phyloP scores from a whole-genome alignment of 208 protist species.

The Balamuthia mandrillaris region DNA sequence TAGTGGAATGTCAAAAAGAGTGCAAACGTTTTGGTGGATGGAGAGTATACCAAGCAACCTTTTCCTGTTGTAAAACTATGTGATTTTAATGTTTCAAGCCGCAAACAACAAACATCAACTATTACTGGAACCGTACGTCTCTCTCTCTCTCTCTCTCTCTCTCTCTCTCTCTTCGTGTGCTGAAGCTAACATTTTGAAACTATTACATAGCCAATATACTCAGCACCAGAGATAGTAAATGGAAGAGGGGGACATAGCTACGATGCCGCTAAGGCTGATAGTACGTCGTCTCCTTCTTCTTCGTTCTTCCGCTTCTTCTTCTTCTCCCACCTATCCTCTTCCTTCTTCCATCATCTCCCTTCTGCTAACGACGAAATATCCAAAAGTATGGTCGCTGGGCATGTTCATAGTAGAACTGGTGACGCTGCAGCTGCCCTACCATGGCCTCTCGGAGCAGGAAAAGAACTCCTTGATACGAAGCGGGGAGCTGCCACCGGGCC shows the following conservation, averaged over 20 bases:
- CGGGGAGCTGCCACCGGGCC: not conserved
- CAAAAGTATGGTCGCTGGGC: constrained; percentile 11
- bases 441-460: not conserved
- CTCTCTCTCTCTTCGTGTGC: too few relatives aligned
- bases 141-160: not conserved
- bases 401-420: constrained; percentile 32
- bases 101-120: not conserved
- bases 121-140: not conserved
- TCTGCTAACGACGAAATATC: not conserved
- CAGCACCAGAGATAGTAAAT: constrained; percentile 4
- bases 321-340: too few relatives aligned
- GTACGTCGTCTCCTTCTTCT: not conserved
- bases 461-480: not conserved
- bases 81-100: constrained; percentile 21
- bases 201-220: not conserved
- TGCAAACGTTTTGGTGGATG: constrained; percentile 15
- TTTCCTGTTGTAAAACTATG: constrained; percentile 12
- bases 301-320: not conserved
- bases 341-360: not conserved
- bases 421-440: not conserved
- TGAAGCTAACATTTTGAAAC: not conserved
- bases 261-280: constrained; percentile 9
- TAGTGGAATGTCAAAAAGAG: not conserved
- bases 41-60: not conserved
- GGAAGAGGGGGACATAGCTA: not conserved